Percentiles rank a stretch among this genome's conserved stretches.
Evolutionary conservation across 2,329 filamentous ascomycete genomes (phyloP).

Genomic region (Ascochyta rabiei): DNA sequence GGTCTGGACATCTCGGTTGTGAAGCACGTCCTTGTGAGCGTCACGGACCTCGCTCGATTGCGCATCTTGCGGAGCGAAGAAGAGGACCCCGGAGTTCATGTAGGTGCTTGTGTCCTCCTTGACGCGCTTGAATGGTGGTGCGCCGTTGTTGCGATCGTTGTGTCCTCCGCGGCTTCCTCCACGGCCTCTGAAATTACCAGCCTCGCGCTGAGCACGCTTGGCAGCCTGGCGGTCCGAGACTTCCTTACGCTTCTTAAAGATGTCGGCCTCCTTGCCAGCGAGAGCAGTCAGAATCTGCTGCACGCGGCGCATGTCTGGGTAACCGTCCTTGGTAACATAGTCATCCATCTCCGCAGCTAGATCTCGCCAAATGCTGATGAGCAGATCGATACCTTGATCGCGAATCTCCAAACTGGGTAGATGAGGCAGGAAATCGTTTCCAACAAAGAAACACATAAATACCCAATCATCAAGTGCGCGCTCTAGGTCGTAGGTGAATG

Average conservation of each 20-base stretch:
- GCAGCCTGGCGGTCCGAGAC: conserved; percentile 83
- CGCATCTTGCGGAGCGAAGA: conserved; percentile 46
- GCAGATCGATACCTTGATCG: conserved; percentile 94
- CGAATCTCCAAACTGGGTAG: conserved; percentile 96
- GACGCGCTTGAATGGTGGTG: conserved; percentile 39
- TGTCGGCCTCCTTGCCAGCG: conserved; percentile 90
- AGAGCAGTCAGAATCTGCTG: conserved; percentile 88
- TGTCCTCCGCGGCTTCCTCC: conserved; percentile 42
- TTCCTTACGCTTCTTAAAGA: conserved; percentile 87
- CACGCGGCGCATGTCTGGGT: conserved; percentile 83
- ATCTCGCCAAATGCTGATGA: conserved; percentile 96
- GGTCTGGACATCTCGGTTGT: conserved; percentile 73
- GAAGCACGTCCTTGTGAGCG: conserved; percentile 86
- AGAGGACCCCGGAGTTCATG: conserved; percentile 41
- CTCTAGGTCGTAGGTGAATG: conserved; percentile 91
- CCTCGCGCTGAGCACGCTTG: conserved; percentile 63
- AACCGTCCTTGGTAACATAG: conserved; percentile 93
- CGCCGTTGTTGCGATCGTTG: conserved; percentile 20
- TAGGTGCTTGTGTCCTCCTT: conserved; percentile 47
- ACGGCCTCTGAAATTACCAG: conserved; percentile 43
- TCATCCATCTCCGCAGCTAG: conserved; percentile 91
- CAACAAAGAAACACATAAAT: conserved; percentile 98
- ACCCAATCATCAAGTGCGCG: conserved; percentile 97
- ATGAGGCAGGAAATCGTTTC: conserved; percentile 97
- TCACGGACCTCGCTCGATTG: conserved; percentile 50